Base-by-base conservation (phyloP, 768 basidiomycete species). In the Pulveroboletus sp. region DNA sequence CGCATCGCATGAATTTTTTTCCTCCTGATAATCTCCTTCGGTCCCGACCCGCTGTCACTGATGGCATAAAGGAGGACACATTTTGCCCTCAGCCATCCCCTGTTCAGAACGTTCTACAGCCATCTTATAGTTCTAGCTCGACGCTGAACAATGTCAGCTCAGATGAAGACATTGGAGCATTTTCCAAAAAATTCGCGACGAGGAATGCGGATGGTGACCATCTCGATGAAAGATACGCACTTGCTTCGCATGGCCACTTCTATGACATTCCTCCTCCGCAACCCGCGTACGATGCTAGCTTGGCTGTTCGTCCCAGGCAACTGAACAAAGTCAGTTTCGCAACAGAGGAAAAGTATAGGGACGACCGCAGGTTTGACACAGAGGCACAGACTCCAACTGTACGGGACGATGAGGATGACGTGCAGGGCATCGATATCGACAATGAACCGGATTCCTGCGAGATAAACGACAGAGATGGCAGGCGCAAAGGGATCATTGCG, bases 201-300 rank as follows among this genome's bases (percentile, higher is more conserved):
- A 60, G 38, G 46, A 47, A 53, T 18, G 44, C 54, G 52, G 37
- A 48, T 6, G 21, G 21, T 21, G 49, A 62, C 26, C 66, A 71
- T 21, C 49, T 62, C n/a, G 60, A 73, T 47, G 63, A 68, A 52
- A 74, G 68, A 59, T 79, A 71, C 49, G 72, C 79, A 0, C 61
- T 81, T 39, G 77, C 80, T 15, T 80, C 81, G 4, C 78, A 81
- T 66, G 69, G 74, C 43, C 81, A 85, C 53, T 82, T 83, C 9
- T 76, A 82, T 54, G 80, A 83, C 40, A 82, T 86, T 37, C 69
- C 68, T 15, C 73, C 81, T 2, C 85, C 83, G 3, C 62, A 68
- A 35, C 64, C 68, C 48, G 73, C 70, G 4, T 77, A 79, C 53
- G 49, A 67, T 39, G 45, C 39, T 60, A 63, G 47, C 10, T 45